Evolutionary conservation across 169 alveolate genomes (phyloP).

Genomic region (Eimeria sp.): DNA sequence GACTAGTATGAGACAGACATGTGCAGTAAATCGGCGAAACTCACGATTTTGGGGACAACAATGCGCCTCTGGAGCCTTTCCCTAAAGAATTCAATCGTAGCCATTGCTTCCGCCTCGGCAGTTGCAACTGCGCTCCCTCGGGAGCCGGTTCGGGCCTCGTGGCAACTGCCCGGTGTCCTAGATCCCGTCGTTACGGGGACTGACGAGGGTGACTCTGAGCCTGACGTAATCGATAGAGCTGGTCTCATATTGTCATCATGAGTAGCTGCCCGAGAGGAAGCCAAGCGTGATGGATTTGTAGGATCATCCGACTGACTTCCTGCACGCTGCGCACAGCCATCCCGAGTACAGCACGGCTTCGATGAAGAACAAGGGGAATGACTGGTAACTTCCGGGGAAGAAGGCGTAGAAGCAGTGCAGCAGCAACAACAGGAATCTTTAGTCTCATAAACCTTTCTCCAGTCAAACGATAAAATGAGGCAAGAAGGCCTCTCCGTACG

Average conservation of each 20-base stretch:
- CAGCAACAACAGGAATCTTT: conserved; percentile 26
- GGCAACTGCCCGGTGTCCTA: conserved; percentile 39
- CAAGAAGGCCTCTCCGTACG: conserved; percentile 76
- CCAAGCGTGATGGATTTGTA: not conserved
- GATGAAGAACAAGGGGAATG: conserved; percentile 34
- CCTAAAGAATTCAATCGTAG: conserved; percentile 70
- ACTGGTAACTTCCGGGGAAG: not conserved
- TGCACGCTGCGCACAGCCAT: conserved; percentile 19
- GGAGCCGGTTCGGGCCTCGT: conserved; percentile 9
- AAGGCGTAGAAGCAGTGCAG: conserved; percentile 25
- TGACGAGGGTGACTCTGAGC: conserved; percentile 34
- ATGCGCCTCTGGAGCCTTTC: conserved; percentile 74
- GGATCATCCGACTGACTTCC: not conserved
- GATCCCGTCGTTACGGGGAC: conserved; percentile 46
- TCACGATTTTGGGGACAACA: conserved; percentile 77
- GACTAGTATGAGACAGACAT: not conserved
- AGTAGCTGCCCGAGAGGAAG: conserved; percentile 8
- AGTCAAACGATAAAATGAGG: conserved; percentile 77
- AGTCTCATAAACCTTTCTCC: conserved; percentile 68
- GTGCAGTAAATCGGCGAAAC: not conserved
- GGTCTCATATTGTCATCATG: conserved; percentile 29
- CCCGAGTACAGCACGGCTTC: conserved; percentile 29
- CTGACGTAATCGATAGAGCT: not conserved
- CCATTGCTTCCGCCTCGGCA: conserved; percentile 82
- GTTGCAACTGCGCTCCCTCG: conserved; percentile 71